These are phyloP conservation scores for Malus orientalis DNA, from an alignment of 306 rosid genomes.

Conservation along the genomic window DNA sequence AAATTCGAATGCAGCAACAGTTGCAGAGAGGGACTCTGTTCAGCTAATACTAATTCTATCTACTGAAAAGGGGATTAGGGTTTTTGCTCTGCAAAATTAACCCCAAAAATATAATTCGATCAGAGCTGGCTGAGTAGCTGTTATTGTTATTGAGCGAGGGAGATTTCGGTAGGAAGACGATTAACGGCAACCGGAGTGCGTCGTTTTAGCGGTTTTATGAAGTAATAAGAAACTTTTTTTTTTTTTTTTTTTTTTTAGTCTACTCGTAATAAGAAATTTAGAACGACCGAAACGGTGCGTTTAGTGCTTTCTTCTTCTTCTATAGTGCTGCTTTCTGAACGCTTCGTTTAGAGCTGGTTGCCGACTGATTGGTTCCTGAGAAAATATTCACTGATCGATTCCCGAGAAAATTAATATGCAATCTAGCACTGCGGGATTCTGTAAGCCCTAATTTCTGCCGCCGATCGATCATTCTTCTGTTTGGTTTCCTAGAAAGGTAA, in stretches of 20 bases:
- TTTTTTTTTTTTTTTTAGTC: too few species aligned
- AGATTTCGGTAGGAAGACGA: neutral
- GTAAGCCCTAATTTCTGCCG: neutral
- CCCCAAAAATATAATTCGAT: neutral
- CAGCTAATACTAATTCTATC: neutral
- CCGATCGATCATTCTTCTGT: neutral
- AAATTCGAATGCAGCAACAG: neutral
- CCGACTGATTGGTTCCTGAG: neutral
- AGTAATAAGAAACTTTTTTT: neutral
- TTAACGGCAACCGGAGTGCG: neutral
- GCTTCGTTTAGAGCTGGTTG: neutral
- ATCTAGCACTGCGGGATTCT: neutral
- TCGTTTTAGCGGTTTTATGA: neutral
- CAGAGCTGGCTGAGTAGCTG: neutral
- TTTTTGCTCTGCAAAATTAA: neutral
- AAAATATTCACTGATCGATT: neutral
- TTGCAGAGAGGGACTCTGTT: neutral
- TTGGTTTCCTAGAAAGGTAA: neutral
- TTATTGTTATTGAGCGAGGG: neutral
- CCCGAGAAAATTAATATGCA: neutral
- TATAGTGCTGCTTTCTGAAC: neutral
- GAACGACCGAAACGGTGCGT: neutral
- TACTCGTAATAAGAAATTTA: neutral
- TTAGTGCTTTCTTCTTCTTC: neutral
- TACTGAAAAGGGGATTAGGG: slow-evolving; percentile 7